Conservation (phyloP, 2,329 filamentous ascomycete genomes). For the Hawksworthiomyces lignivorus region DNA sequence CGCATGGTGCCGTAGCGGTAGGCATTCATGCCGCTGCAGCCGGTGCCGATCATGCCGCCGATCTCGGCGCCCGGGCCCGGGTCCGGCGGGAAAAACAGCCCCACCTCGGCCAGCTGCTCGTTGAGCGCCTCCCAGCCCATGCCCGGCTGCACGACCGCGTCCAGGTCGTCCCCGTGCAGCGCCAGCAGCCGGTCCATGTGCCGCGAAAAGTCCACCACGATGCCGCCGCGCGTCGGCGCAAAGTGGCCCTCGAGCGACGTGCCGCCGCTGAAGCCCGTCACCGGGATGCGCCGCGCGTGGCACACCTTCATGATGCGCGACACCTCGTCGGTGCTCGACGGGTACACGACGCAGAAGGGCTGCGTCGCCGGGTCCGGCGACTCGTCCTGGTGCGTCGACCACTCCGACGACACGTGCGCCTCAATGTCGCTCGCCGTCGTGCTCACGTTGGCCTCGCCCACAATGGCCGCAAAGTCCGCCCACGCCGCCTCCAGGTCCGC, state of each 20-base stretch:
- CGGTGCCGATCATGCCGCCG: constrained; percentile 76
- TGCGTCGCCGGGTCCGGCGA: constrained; percentile 34
- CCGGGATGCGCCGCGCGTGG: constrained; percentile 70
- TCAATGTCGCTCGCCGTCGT: constrained; percentile 48
- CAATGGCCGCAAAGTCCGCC: constrained; percentile 58
- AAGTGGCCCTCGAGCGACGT: constrained; percentile 88
- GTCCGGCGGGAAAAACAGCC: constrained; percentile 87
- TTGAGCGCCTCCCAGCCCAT: constrained; percentile 84
- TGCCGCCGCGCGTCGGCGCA: constrained; percentile 70
- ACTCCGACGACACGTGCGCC: constrained; percentile 52
- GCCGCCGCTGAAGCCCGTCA: constrained; percentile 80
- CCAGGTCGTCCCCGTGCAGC: constrained; percentile 69
- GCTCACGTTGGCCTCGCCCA: constrained; percentile 58
- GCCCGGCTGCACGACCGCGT: constrained; percentile 71
- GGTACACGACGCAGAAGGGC: constrained; percentile 68
- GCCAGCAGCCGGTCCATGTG: constrained; percentile 75
- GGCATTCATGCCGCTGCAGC: constrained; percentile 72
- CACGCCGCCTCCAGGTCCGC: constrained; percentile 62
- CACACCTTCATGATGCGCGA: constrained; percentile 85
- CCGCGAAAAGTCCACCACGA: constrained; percentile 71
- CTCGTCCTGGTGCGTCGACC: constrained; percentile 49
- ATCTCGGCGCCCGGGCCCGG: constrained; percentile 90
- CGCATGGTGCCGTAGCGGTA: constrained; percentile 93
- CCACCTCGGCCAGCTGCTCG: constrained; percentile 62
- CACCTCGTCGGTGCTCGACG: constrained; percentile 71